These are phyloP conservation scores for Tillandsia leiboldiana DNA, from an alignment of 176 grass and related monocot species.

Conservation along the genomic window DNA sequence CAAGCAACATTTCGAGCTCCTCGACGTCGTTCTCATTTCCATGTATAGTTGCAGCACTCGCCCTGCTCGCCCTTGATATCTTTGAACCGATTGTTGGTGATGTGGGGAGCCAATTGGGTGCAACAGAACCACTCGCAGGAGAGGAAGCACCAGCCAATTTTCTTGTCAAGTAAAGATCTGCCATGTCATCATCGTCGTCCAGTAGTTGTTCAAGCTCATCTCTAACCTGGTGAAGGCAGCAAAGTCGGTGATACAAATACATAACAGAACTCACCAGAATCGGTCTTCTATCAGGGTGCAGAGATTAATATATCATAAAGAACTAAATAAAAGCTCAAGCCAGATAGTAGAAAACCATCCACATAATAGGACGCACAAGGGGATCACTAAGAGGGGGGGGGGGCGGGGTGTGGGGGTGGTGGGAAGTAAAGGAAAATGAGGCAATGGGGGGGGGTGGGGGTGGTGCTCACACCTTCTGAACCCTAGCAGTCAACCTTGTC, in stretches of 20 bases:
- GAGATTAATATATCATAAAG: too few species aligned
- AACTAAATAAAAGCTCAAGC: too few species aligned
- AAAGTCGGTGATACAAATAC: conserved; percentile 18
- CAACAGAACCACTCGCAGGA: conserved; percentile 72
- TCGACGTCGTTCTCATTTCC: conserved; percentile 99
- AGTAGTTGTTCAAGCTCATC: conserved; percentile 99
- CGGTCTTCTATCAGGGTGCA: too few species aligned
- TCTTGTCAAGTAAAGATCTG: conserved; percentile 99
- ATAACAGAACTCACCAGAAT: not conserved
- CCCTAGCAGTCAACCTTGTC: conserved; percentile 88
- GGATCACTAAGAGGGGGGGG: not conserved
- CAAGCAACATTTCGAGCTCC: conserved; percentile 96
- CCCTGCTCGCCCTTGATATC: conserved; percentile 89
- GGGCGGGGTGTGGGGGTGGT: too few species aligned
- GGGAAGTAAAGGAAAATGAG: not conserved
- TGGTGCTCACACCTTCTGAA: conserved; percentile 66
- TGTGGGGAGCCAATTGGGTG: conserved; percentile 67
- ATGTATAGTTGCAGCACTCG: conserved; percentile 83
- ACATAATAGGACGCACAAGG: too few species aligned
- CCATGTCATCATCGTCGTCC: conserved; percentile 99
- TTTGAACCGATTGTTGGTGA: conserved; percentile 94
- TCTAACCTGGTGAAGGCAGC: conserved; percentile 61
- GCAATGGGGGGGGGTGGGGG: not conserved
- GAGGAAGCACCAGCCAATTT: conserved; percentile 77
- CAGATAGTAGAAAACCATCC: too few species aligned